These are phyloP conservation scores for Ceratobasidium papillatum DNA, from an alignment of 1,284 basidiomycete species.

Conservation along the genomic window DNA sequence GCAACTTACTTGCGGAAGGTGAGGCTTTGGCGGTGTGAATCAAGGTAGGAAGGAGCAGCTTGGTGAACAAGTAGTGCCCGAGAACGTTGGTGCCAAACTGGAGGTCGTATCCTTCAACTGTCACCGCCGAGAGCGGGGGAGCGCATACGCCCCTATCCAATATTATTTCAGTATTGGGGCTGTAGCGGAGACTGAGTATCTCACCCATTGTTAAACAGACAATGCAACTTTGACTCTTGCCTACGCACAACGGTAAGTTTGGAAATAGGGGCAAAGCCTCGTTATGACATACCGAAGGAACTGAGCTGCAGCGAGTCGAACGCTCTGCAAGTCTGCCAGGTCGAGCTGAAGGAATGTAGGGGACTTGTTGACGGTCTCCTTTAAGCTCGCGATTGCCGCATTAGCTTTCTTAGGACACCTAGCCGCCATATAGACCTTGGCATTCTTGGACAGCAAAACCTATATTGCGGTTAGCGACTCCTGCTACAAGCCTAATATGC, in stretches of 20 bases:
- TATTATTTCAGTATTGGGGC: not conserved
- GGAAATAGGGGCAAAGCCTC: not conserved
- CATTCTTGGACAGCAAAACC: slow-evolving; percentile 42
- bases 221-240: slow-evolving; percentile 38
- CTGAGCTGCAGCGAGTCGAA: not conserved
- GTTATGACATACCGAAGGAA: slow-evolving; percentile 27
- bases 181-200: not conserved
- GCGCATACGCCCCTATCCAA: slow-evolving; percentile 33
- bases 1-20: slow-evolving; percentile 3
- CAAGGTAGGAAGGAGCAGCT: slow-evolving; percentile 40
- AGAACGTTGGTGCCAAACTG: slow-evolving; percentile 45
- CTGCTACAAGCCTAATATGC: not conserved
- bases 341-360: slow-evolving; percentile 9
- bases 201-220: slow-evolving; percentile 41
- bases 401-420: slow-evolving; percentile 38
- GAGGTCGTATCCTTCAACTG: slow-evolving; percentile 43
- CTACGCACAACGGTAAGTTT: not conserved
- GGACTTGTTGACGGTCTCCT: slow-evolving; percentile 16
- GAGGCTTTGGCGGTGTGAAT: slow-evolving; percentile 29
- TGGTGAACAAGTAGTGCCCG: slow-evolving; percentile 42
- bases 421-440: slow-evolving; percentile 45
- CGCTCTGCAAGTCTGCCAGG: slow-evolving; percentile 20
- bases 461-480: not conserved
- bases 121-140: slow-evolving; percentile 28
- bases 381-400: slow-evolving; percentile 40